Percentiles rank a stretch among this genome's conserved stretches.
Conservation (phyloP, 805 yeast genomes). For the Candida ovalis region DNA sequence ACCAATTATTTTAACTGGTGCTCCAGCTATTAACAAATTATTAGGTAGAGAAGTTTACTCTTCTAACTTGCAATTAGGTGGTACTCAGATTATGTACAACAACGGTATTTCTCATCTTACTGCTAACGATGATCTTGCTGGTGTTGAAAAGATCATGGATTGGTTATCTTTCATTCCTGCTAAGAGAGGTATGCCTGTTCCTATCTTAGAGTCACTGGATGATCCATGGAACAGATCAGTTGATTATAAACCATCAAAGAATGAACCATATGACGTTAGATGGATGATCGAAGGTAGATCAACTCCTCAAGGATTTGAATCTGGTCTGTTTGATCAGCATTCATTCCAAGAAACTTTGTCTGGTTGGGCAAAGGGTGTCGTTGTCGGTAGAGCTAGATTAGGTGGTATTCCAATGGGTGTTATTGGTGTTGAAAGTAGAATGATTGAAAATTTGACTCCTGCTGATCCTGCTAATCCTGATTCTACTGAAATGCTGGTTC, state of each 20-base stretch:
- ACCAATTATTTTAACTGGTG: conserved; percentile 98
- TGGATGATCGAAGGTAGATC: conserved; percentile 89
- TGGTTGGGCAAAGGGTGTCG: conserved; percentile 99
- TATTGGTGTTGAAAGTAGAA: conserved; percentile 90
- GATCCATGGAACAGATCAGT: conserved; percentile 95
- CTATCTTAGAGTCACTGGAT: conserved; percentile 66
- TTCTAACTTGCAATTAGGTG: conserved; percentile 96
- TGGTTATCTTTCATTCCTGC: conserved; percentile 97
- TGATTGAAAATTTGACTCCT: conserved; percentile 84
- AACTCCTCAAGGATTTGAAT: conserved; percentile 67
- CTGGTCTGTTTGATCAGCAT: conserved; percentile 86
- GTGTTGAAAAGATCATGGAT: conserved; percentile 88
- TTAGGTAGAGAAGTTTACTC: conserved; percentile 96
- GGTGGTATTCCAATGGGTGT: conserved; percentile 99
- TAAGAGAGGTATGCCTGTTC: conserved; percentile 83
- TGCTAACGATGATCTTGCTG: conserved; percentile 94
- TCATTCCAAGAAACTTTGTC: conserved; percentile 95
- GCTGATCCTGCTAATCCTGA: conserved; percentile 99
- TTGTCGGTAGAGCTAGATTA: conserved; percentile 96
- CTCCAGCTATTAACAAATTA: conserved; percentile 96
- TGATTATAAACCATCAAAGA: conserved; percentile 69
- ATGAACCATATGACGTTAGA: conserved; percentile 83
- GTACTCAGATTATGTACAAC: conserved; percentile 97
- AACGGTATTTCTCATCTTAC: conserved; percentile 98
- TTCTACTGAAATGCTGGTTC: conserved; percentile 80